Percentiles rank a stretch among this genome's conserved stretches.
phyloP scores from a whole-genome alignment of 805 yeast species.

The Candida tallmaniae region DNA sequence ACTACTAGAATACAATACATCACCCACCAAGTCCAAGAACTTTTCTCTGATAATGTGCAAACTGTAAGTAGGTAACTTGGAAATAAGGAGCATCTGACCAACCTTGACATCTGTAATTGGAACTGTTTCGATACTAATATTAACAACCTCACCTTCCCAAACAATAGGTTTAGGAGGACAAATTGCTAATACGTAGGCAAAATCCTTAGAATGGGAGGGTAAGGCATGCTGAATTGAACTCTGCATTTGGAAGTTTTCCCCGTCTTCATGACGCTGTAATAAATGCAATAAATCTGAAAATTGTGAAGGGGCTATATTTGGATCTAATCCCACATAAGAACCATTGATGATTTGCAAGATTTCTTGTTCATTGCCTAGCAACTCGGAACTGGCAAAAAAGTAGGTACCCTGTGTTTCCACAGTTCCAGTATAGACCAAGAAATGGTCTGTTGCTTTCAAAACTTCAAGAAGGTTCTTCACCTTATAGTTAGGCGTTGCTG shows the following conservation, averaged over 20 bases:
- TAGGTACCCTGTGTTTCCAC: conserved; percentile 75
- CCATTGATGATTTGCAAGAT: conserved; percentile 37
- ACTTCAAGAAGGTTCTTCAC: conserved; percentile 49
- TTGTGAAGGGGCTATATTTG: conserved; percentile 19
- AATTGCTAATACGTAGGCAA: conserved; percentile 66
- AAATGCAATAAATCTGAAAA: conserved; percentile 24
- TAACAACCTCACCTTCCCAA: conserved; percentile 82
- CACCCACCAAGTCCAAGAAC: conserved; percentile 56
- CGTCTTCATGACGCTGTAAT: conserved; percentile 15
- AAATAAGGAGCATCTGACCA: conserved; percentile 63
- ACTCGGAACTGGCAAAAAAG: conserved; percentile 66
- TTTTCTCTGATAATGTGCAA: conserved; percentile 52
- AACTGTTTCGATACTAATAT: conserved; percentile 43
- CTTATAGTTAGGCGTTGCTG: conserved; percentile 36
- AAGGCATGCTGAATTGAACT: conserved; percentile 12
- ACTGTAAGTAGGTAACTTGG: conserved; percentile 61
- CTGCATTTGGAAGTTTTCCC: conserved; percentile 11
- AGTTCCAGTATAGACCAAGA: conserved; percentile 68
- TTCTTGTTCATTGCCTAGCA: conserved; percentile 38
- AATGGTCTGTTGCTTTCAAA: conserved; percentile 66
- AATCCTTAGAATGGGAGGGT: conserved; percentile 20
- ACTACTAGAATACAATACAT: conserved; percentile 41
- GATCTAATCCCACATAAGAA: conserved; percentile 34
- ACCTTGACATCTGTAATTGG: conserved; percentile 56
- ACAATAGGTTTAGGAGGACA: conserved; percentile 80